Evolutionary conservation across 2,329 filamentous ascomycete species (phyloP).

Genomic region (Orbilia ellipsospora): DNA sequence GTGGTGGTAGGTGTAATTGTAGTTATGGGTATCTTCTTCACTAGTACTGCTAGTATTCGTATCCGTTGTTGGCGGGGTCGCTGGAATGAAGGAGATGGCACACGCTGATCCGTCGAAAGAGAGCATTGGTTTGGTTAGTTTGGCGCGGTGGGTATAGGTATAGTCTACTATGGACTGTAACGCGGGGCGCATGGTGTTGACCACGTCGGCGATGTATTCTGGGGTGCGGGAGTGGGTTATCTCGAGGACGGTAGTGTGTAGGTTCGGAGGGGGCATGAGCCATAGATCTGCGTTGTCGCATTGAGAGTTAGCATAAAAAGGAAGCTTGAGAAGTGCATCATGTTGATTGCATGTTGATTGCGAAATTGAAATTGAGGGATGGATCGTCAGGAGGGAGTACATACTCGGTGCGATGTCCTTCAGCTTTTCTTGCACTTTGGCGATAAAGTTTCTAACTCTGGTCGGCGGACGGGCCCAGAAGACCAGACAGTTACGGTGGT

Average conservation of each 20-base stretch:
- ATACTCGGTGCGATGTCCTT: slow-evolving; percentile 75
- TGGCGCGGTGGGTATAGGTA: slow-evolving; percentile 71
- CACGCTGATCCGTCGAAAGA: slow-evolving; percentile 87
- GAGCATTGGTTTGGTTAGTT: slow-evolving; percentile 77
- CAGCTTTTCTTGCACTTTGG: slow-evolving; percentile 75
- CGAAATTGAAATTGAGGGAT: slow-evolving; percentile 4
- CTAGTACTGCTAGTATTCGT: slow-evolving; percentile 14
- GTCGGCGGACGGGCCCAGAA: slow-evolving; percentile 87
- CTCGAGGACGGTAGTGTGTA: slow-evolving; percentile 89
- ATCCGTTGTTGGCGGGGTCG: slow-evolving; percentile 63
- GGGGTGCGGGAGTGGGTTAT: slow-evolving; percentile 81
- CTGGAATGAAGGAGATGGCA: slow-evolving; percentile 87
- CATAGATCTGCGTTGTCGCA: slow-evolving; percentile 72
- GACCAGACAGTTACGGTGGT: slow-evolving; percentile 83
- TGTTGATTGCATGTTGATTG: background rate
- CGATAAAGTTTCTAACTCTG: slow-evolving; percentile 75
- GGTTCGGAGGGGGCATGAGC: slow-evolving; percentile 81
- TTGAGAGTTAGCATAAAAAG: background rate
- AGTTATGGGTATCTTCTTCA: slow-evolving; percentile 28
- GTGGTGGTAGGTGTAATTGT: slow-evolving; percentile 88
- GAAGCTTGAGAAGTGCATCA: too few relatives aligned
- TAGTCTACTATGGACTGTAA: slow-evolving; percentile 73
- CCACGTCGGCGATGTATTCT: slow-evolving; percentile 73
- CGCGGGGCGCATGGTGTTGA: slow-evolving; percentile 68
- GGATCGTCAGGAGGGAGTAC: slow-evolving; percentile 60